phyloP scores from a whole-genome alignment of 768 basidiomycete genomes.

The Pleurotus sapidus region DNA sequence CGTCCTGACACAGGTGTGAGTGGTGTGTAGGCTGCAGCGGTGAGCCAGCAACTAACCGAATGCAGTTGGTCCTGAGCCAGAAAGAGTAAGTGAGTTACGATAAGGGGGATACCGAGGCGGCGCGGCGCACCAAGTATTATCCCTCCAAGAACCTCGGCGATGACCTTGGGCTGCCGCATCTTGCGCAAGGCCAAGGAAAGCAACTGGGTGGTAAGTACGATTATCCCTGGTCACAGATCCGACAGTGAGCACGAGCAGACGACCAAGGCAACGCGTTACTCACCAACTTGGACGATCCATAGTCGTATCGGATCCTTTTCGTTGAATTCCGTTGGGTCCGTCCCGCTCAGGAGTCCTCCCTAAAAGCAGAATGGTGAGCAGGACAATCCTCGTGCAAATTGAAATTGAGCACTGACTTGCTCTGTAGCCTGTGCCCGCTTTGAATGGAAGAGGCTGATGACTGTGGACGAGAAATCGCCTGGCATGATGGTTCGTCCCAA shows the following conservation, averaged over 20 bases:
- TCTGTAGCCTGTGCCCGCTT: slow-evolving; percentile 33
- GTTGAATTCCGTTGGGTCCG: slow-evolving; percentile 69
- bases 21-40: neutral
- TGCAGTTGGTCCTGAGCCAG: slow-evolving; percentile 42
- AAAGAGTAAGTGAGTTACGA: neutral
- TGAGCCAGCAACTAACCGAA: slow-evolving; percentile 27
- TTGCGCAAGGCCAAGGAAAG: slow-evolving; percentile 71
- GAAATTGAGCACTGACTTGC: slow-evolving; percentile 27
- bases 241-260: neutral
- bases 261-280: slow-evolving; percentile 15
- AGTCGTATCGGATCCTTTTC: slow-evolving; percentile 65
- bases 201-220: slow-evolving; percentile 75
- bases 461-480: slow-evolving; percentile 30
- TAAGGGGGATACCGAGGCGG: neutral
- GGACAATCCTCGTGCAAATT: neutral
- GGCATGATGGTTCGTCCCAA: slow-evolving; percentile 24
- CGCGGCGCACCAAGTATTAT: slow-evolving; percentile 67
- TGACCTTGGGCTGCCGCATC: slow-evolving; percentile 82
- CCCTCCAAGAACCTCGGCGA: slow-evolving; percentile 83
- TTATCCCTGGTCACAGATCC: slow-evolving; percentile 52
- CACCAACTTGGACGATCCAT: slow-evolving; percentile 81
- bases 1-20: slow-evolving; percentile 45
- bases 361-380: slow-evolving; percentile 20
- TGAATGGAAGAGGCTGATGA: slow-evolving; percentile 32
- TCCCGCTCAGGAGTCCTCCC: slow-evolving; percentile 76